phyloP scores from a whole-genome alignment of 1,284 basidiomycete species.

The Pseudomicrostroma phylloplanum region DNA sequence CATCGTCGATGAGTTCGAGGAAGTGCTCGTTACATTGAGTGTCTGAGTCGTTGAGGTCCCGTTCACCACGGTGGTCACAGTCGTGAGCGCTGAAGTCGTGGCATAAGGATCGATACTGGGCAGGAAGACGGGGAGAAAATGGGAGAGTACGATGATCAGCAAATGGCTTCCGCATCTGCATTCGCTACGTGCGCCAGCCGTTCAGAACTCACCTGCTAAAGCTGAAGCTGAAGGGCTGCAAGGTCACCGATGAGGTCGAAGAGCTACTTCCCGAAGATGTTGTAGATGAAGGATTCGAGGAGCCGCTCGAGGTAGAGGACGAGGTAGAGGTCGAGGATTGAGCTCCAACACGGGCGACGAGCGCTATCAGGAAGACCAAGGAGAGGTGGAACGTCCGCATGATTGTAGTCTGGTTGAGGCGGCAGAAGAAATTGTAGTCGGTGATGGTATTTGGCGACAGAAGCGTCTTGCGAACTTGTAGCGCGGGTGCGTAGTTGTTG shows the following conservation, averaged over 20 bases:
- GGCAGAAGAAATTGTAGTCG: not conserved
- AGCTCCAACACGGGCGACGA: not conserved
- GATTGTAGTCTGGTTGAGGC: not conserved
- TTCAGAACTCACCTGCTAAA: not conserved
- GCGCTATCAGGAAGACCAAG: not conserved
- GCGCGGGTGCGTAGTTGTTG: not conserved
- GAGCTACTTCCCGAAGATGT: not conserved
- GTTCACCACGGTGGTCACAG: not conserved
- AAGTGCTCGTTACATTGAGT: not conserved
- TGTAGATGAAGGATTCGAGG: not conserved
- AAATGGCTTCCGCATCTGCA: not conserved
- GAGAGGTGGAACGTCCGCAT: not conserved
- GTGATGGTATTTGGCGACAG: not conserved
- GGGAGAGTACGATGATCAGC: not conserved
- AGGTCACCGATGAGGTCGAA: not conserved
- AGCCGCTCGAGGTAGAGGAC: not conserved
- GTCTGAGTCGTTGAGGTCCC: conserved; percentile 1
- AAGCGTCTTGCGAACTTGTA: not conserved
- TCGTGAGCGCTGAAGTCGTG: not conserved
- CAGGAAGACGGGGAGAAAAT: not conserved
- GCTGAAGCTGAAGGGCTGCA: conserved; percentile 1
- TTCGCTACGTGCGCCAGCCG: not conserved
- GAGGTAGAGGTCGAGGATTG: not conserved
- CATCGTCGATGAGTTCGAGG: conserved; percentile 2
- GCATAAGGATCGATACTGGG: not conserved